Percentiles rank a stretch among this genome's conserved stretches.
phyloP scores from a whole-genome alignment of 2,329 filamentous ascomycete species.

The Fusarium beomiforme region DNA sequence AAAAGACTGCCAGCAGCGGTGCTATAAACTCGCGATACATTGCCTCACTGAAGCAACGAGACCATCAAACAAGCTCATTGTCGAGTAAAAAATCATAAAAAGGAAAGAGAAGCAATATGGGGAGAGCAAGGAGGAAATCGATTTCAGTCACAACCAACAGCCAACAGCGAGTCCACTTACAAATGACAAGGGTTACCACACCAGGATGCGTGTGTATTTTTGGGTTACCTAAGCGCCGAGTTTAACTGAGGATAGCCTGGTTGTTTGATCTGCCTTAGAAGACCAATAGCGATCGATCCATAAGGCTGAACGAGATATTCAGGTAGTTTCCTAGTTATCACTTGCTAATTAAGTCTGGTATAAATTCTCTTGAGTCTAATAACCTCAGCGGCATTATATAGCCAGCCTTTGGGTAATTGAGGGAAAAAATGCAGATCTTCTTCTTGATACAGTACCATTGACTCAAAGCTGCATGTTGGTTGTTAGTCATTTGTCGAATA shows the following conservation, averaged over 20 bases:
- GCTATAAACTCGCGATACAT: conserved; percentile 29
- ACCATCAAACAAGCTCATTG: not conserved
- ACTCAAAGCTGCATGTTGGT: not conserved
- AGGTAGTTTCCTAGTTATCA: not conserved
- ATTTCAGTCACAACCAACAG: not conserved
- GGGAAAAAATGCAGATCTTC: not conserved
- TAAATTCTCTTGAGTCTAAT: rapidly evolving
- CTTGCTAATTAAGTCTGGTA: not conserved
- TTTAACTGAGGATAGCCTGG: not conserved
- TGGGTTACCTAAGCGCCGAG: conserved; percentile 11
- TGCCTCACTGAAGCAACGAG: not conserved
- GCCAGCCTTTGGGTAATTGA: not conserved
- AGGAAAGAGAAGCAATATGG: not conserved
- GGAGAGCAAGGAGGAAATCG: not conserved
- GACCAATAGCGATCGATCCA: not conserved
- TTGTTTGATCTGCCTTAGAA: not conserved
- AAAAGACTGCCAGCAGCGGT: conserved; percentile 24
- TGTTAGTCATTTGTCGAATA: not conserved
- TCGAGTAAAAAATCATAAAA: not conserved
- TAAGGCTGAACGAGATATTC: not conserved
- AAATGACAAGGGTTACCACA: not conserved
- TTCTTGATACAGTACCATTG: not conserved
- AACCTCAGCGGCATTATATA: rapidly evolving
- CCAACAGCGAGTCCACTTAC: conserved; percentile 1
- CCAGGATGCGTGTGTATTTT: conserved; percentile 4